Conservation (phyloP, 257 asterid species). For the Linaria vulgaris region DNA sequence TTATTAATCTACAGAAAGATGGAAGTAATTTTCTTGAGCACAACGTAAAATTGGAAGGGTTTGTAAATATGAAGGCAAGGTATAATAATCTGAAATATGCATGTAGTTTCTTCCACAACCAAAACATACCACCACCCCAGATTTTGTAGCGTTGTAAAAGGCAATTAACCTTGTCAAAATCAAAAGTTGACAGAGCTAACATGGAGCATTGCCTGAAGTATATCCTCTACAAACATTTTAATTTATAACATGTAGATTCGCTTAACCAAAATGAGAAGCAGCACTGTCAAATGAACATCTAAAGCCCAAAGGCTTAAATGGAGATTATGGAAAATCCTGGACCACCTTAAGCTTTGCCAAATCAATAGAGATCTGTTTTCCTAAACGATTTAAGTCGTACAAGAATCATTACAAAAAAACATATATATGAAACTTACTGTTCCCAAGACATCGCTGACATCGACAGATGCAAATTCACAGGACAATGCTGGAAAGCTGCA, state of each 20-base stretch:
- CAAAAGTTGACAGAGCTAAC: constrained; percentile 1
- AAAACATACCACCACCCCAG: constrained; percentile 14
- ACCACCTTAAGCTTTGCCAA: constrained; percentile 18
- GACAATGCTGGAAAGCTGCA: constrained; percentile 94
- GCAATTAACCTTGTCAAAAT: constrained; percentile 18
- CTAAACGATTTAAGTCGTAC: neutral
- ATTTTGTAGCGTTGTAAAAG: neutral
- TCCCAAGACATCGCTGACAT: constrained; percentile 91
- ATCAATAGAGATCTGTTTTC: neutral
- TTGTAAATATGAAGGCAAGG: constrained; percentile 6
- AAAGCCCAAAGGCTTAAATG: constrained; percentile 4
- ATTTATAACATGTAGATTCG: neutral
- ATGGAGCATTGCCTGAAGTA: neutral
- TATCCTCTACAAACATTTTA: neutral
- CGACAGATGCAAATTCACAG: constrained; percentile 98
- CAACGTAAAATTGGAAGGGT: neutral
- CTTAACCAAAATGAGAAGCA: constrained; percentile 14
- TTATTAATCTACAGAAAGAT: neutral
- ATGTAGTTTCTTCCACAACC: neutral
- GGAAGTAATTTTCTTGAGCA: constrained; percentile 11
- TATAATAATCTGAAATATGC: constrained; percentile 5
- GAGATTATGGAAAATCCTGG: constrained; percentile 5
- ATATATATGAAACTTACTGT: constrained; percentile 81
- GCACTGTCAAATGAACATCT: constrained; percentile 9
- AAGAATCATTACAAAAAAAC: constrained; percentile 16